These are phyloP conservation scores for Nicotiana tabacum DNA, from an alignment of 257 asterid species.

Conservation along the genomic window DNA sequence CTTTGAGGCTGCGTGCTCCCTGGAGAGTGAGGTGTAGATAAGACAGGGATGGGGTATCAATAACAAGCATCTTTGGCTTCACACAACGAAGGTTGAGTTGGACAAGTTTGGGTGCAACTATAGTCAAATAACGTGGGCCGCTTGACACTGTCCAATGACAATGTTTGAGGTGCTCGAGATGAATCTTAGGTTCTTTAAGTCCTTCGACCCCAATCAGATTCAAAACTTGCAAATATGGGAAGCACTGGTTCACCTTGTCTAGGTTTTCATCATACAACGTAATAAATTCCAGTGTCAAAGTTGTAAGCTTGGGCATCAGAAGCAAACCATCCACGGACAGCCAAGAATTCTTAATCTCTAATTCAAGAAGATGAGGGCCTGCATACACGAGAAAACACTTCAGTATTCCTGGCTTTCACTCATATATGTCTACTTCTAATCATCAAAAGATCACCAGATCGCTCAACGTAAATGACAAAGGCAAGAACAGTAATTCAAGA, in stretches of 20 bases:
- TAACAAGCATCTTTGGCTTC: constrained; percentile 47
- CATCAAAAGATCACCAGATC: too few species aligned
- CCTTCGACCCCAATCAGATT: constrained; percentile 79
- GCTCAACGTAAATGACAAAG: too few species aligned
- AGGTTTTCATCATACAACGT: constrained; percentile 80
- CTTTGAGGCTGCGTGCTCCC: constrained; percentile 38
- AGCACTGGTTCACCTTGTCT: constrained; percentile 52
- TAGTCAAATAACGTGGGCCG: constrained; percentile 53
- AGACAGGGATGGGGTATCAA: constrained; percentile 51
- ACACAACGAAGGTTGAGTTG: constrained; percentile 54
- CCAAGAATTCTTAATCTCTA: constrained; percentile 74
- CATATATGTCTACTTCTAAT: background rate
- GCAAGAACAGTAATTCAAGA: too few species aligned
- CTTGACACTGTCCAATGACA: constrained; percentile 60
- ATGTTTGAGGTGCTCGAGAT: constrained; percentile 48
- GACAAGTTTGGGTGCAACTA: constrained; percentile 50
- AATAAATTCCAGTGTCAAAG: constrained; percentile 67
- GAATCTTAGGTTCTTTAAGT: constrained; percentile 64
- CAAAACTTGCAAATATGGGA: constrained; percentile 54
- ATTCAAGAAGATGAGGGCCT: constrained; percentile 52
- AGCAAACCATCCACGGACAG: constrained; percentile 54
- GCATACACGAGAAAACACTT: constrained; percentile 19
- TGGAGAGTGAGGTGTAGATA: constrained; percentile 48
- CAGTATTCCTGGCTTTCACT: constrained; percentile 2
- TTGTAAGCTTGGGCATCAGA: constrained; percentile 58